Conservation (phyloP, 345 rosid species). For the Zanthoxylum bungeanum region DNA sequence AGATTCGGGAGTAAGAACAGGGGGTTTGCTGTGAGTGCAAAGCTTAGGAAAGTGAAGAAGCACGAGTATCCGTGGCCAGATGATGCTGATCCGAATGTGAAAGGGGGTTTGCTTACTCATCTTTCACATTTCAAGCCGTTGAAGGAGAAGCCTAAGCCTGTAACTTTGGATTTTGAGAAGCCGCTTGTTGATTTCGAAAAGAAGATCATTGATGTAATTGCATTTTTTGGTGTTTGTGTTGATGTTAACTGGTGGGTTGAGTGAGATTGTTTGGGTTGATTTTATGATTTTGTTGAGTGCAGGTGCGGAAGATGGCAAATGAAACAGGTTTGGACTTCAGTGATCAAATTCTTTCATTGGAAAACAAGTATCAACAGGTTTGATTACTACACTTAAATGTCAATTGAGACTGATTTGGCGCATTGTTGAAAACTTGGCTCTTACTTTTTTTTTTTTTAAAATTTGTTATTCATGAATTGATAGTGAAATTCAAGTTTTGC, state of each 20-base stretch:
- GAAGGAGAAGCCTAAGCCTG: slow-evolving; percentile 70
- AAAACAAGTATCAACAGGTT: slow-evolving; percentile 85
- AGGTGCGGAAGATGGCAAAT: slow-evolving; percentile 93
- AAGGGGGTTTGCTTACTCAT: slow-evolving; percentile 80
- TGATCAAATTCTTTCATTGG: slow-evolving; percentile 75
- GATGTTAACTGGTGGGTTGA: slow-evolving; percentile 1
- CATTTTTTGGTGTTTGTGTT: neutral
- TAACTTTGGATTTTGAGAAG: slow-evolving; percentile 83
- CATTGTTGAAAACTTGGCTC: neutral
- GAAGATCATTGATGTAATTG: slow-evolving; percentile 77
- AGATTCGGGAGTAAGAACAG: slow-evolving; percentile 29
- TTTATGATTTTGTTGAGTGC: slow-evolving; percentile 27
- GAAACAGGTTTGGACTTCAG: slow-evolving; percentile 92
- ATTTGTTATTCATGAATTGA: neutral
- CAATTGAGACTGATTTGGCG: neutral
- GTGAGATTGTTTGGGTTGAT: neutral
- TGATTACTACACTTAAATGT: neutral
- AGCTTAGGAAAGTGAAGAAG: slow-evolving; percentile 81
- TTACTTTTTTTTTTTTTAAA: neutral
- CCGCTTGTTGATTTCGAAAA: slow-evolving; percentile 77
- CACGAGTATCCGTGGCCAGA: slow-evolving; percentile 92
- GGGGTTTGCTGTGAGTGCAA: slow-evolving; percentile 40
- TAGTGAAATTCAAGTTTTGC: neutral
- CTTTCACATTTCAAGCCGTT: slow-evolving; percentile 81
- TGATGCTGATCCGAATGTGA: slow-evolving; percentile 87